A percentile compares a stretch with the other conserved stretches of the same genome.
phyloP scores from a whole-genome alignment of 2,329 filamentous ascomycete genomes.

The Calonectria multiphialidica region DNA sequence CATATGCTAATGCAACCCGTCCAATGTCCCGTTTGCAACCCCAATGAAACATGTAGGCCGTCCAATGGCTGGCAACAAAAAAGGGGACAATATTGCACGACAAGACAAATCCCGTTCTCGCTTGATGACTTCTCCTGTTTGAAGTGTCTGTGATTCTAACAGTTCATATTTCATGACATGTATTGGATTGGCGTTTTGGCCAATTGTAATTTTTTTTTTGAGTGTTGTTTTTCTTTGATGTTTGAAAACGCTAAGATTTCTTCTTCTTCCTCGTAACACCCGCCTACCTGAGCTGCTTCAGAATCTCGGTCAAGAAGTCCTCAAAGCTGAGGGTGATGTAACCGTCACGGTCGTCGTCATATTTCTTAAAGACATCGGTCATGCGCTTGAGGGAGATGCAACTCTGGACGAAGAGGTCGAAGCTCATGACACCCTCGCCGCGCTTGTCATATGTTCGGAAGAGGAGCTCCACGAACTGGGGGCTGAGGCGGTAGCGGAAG shows the following conservation, averaged over 20 bases:
- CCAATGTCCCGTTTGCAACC: not conserved
- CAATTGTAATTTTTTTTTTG: not conserved
- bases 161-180: slow-evolving; percentile 9
- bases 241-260: not conserved
- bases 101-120: not conserved
- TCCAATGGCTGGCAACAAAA: not conserved
- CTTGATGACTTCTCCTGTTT: not conserved
- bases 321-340: slow-evolving; percentile 89
- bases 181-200: not conserved
- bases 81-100: not conserved
- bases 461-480: slow-evolving; percentile 84
- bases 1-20: slow-evolving; percentile 5
- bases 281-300: slow-evolving; percentile 69
- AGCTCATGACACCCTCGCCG: slow-evolving; percentile 80
- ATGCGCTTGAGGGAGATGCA: slow-evolving; percentile 97
- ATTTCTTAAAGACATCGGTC: slow-evolving; percentile 99
- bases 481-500: slow-evolving; percentile 92
- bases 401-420: slow-evolving; percentile 97
- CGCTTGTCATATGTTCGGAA: slow-evolving; percentile 92
- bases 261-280: not conserved
- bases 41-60: not conserved
- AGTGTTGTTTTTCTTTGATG: not conserved
- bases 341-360: slow-evolving; percentile 95
- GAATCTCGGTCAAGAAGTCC: slow-evolving; percentile 79
- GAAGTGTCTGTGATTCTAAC: slow-evolving; percentile 1